Base-by-base conservation (phyloP, 352 stramenopile genomes). In the Globisporangium paddicum region DNA sequence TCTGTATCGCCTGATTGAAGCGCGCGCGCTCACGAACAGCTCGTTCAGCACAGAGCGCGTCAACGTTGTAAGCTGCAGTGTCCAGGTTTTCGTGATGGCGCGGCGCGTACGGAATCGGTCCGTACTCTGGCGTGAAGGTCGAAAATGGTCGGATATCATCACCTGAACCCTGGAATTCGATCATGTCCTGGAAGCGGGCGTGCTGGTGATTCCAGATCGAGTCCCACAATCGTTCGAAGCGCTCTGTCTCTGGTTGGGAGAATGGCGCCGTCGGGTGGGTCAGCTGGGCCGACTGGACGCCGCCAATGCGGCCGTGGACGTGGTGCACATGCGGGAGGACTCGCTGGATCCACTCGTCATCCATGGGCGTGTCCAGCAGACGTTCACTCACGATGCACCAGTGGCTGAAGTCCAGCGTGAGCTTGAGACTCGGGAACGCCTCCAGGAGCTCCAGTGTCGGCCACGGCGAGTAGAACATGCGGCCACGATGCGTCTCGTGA, bases 71-170 rank as follows among this genome's bases (percentile, higher is more conserved):
- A 3, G 71, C 71, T 38, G 81, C 74, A 0, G 58, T 51, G 7
- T 72, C 63, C 13, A 37, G 25, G 19, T 79, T 40, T 3, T 68
- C 52, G 7, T 58, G 55, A 19, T 79, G 59, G 1, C 66, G 62
- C 10, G 73, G 77, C 0, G 77, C 75, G 65, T 90, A 90, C 54
- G 80, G 77, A 18, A 77, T 73, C 0, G 80, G 77, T n/a, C 80
- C 80, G 49, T 90, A 90, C 66, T 90, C 80, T 5, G 80, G 75
- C 26, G 80, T 90, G 64, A 90, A 88, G 28, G 77, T 90, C 35
- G 77, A 65, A 23, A 77, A 66, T 30, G 25, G 44, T 9, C 58
- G 45, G 18, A 51, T 23, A 8, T 54, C 46, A 19, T 48, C 54
- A 18, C 41, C 11, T 21, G 41, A 14, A 19, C 44, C 26, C 28